Conservation (phyloP, 1,139 yeast species). For the Debaryomyces singareniensis region DNA sequence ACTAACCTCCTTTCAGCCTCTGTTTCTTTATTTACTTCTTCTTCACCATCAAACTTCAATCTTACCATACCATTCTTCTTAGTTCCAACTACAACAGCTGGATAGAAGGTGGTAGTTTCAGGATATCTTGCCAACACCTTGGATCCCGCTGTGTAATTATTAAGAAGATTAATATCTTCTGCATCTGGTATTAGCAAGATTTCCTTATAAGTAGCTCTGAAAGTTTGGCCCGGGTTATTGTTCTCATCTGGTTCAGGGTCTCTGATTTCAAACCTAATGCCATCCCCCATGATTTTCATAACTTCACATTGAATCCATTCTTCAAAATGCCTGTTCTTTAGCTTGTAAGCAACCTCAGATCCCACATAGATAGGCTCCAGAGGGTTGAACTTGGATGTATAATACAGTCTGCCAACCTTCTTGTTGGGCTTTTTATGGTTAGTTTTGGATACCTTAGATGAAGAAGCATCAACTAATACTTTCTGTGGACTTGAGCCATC, state of each 20-base stretch:
- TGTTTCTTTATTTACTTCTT: constrained; percentile 91
- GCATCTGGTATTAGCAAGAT: constrained; percentile 65
- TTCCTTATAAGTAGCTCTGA: constrained; percentile 77
- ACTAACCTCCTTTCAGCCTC: constrained; percentile 85
- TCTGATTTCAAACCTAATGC: constrained; percentile 73
- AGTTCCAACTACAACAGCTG: constrained; percentile 83
- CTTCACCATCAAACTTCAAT: constrained; percentile 92
- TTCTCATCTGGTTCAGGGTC: constrained; percentile 98
- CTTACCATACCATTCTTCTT: constrained; percentile 73
- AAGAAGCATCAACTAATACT: not conserved
- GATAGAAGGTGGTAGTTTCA: constrained; percentile 94
- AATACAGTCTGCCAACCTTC: constrained; percentile 35
- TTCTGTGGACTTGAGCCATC: constrained; percentile 8
- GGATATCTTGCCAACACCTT: constrained; percentile 93
- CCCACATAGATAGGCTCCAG: constrained; percentile 59
- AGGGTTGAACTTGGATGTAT: constrained; percentile 47
- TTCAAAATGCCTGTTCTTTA: constrained; percentile 59
- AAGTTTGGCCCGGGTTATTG: constrained; percentile 83
- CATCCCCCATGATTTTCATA: constrained; percentile 68
- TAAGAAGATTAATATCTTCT: constrained; percentile 33
- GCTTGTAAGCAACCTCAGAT: constrained; percentile 83
- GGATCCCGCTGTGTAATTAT: constrained; percentile 66
- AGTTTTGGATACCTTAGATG: constrained; percentile 11
- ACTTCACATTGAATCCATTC: constrained; percentile 99
- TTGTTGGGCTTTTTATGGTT: constrained; percentile 19